Evolutionary conservation across 805 yeast genomes (phyloP).

Genomic region (Lipomyces chichibuensis): DNA sequence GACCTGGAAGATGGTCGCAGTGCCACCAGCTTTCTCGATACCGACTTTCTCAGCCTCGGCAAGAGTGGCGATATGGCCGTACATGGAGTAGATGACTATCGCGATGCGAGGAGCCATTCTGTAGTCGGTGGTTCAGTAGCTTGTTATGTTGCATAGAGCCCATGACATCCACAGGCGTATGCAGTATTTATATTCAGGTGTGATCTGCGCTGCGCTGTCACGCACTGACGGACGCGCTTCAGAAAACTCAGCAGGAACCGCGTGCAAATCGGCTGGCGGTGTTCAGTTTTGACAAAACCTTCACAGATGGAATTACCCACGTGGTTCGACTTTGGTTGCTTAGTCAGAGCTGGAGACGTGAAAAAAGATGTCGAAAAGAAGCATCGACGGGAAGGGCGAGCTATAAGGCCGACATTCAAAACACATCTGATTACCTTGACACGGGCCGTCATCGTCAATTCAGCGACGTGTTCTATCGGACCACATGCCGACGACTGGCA

Average conservation of each 20-base stretch:
- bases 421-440: not conserved
- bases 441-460: not conserved
- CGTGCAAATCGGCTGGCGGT: no score
- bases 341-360: not conserved
- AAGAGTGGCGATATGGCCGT: conserved; percentile 72
- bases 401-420: no score
- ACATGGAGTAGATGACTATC: conserved; percentile 76
- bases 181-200: not conserved
- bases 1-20: conserved; percentile 74
- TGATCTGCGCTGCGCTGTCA: no score
- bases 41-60: conserved; percentile 74
- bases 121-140: not conserved
- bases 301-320: no score
- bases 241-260: no score
- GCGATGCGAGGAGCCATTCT: conserved; percentile 56
- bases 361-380: not conserved
- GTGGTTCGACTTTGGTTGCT: no score
- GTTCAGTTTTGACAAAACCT: no score
- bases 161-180: not conserved
- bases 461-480: not conserved
- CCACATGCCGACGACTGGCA: not conserved
- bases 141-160: not conserved
- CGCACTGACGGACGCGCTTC: no score
- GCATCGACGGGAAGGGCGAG: no score
- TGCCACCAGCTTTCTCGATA: conserved; percentile 67